A percentile compares a stretch with the other conserved stretches of the same genome.
Conservation (phyloP, 192 early-diverging fungal genomes). For the Diversispora epigaea region DNA sequence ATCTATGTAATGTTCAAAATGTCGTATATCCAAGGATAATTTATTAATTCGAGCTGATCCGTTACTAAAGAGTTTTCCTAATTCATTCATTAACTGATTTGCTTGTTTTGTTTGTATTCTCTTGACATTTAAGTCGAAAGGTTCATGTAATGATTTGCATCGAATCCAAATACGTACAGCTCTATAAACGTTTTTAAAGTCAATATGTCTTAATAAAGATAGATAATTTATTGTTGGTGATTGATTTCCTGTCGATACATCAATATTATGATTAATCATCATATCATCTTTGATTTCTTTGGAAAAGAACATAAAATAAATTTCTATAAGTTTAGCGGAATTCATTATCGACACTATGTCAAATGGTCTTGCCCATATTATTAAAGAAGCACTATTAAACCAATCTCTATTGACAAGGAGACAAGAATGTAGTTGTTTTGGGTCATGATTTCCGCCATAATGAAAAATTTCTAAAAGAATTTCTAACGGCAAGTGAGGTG, state of each 20-base stretch:
- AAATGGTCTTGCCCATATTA: conserved; percentile 27
- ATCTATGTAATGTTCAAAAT: not conserved
- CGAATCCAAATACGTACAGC: conserved; percentile 13
- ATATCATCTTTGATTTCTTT: not conserved
- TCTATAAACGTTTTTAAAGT: conserved; percentile 18
- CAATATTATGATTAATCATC: not conserved
- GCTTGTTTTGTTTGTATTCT: not conserved
- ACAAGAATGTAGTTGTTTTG: conserved; percentile 23
- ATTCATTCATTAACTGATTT: not conserved
- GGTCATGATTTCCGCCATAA: not conserved
- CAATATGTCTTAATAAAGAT: not conserved
- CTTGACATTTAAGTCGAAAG: not conserved
- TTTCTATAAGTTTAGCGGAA: not conserved
- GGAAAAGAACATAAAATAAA: conserved; percentile 9
- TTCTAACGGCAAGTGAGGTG: conserved; percentile 8
- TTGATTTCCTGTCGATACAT: not conserved
- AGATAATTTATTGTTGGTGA: conserved; percentile 10
- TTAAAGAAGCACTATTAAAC: not conserved
- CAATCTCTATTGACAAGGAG: conserved; percentile 24
- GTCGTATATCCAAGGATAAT: not conserved
- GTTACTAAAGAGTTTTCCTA: conserved; percentile 3
- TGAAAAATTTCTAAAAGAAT: conserved; percentile 5
- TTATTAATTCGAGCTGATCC: not conserved
- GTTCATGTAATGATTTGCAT: not conserved
- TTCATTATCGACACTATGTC: not conserved